Evolutionary conservation across 2,329 filamentous ascomycete species (phyloP).

Genomic region (Aspergillus aculeatus): DNA sequence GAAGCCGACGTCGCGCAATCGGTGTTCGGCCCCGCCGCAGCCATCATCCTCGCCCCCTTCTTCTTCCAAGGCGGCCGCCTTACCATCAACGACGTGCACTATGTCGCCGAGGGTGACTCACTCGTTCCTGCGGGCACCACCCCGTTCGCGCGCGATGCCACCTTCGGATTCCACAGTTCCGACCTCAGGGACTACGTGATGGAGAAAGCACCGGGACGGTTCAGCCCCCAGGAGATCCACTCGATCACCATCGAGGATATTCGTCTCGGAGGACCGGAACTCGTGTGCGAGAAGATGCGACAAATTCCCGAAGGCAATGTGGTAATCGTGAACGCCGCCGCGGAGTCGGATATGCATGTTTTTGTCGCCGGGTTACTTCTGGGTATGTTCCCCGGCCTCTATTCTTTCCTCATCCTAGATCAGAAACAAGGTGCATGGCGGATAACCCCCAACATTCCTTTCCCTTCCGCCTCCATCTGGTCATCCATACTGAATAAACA

Average conservation of each 20-base stretch:
- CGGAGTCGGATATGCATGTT: slow-evolving; percentile 56
- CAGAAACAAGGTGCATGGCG: too few species aligned
- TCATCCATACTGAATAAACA: too few species aligned
- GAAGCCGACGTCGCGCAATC: slow-evolving; percentile 54
- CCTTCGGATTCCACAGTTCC: slow-evolving; percentile 57
- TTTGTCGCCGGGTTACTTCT: slow-evolving; percentile 52
- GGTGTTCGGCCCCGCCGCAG: slow-evolving; percentile 52
- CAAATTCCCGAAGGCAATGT: slow-evolving; percentile 40
- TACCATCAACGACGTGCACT: slow-evolving; percentile 59
- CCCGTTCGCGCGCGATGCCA: slow-evolving; percentile 58
- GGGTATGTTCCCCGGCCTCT: slow-evolving; percentile 18
- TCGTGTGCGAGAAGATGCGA: slow-evolving; percentile 44
- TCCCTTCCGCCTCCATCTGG: not conserved
- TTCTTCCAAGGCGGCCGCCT: slow-evolving; percentile 60
- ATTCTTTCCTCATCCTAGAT: not conserved
- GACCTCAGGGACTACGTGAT: slow-evolving; percentile 54
- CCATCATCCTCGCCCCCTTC: slow-evolving; percentile 58
- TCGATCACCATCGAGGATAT: slow-evolving; percentile 52
- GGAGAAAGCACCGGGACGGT: slow-evolving; percentile 53
- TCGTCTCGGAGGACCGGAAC: slow-evolving; percentile 45
- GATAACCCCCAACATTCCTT: too few species aligned
- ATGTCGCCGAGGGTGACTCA: slow-evolving; percentile 52
- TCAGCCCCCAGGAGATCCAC: slow-evolving; percentile 39
- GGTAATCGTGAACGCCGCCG: slow-evolving; percentile 54
- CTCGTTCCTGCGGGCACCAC: slow-evolving; percentile 55